Evolutionary conservation across 192 early-diverging fungal genomes (phyloP).

Genomic region (Oehlia diaphana): DNA sequence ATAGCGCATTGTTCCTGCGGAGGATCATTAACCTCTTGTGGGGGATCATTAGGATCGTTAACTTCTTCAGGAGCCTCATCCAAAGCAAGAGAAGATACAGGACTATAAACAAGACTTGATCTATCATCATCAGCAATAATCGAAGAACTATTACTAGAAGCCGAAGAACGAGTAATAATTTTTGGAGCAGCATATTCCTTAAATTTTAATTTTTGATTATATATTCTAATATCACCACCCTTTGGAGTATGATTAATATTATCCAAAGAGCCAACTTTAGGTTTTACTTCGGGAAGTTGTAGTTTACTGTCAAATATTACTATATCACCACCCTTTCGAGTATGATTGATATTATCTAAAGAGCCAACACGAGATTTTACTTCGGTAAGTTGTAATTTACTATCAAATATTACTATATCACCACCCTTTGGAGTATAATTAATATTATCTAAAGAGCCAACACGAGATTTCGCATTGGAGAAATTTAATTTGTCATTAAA

Average conservation of each 20-base stretch:
- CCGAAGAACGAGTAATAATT: neutral
- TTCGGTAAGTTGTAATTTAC: slow-evolving; percentile 20
- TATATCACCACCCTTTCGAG: slow-evolving; percentile 36
- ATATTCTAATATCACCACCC: slow-evolving; percentile 26
- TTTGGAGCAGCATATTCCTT: neutral
- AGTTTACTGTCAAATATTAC: slow-evolving; percentile 9
- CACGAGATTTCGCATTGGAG: slow-evolving; percentile 38
- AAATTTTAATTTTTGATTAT: neutral
- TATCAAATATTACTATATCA: slow-evolving; percentile 40
- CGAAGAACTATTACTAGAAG: neutral
- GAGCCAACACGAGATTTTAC: slow-evolving; percentile 44
- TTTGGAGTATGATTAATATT: slow-evolving; percentile 44
- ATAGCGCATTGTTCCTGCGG: neutral
- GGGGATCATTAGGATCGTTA: neutral
- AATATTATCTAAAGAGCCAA: slow-evolving; percentile 47
- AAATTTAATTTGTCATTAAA: slow-evolving; percentile 43
- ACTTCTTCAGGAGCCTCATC: neutral
- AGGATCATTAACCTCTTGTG: neutral
- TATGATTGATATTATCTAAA: slow-evolving; percentile 45
- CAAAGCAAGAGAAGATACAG: slow-evolving; percentile 14
- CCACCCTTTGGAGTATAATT: slow-evolving; percentile 45
- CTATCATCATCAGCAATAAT: neutral
- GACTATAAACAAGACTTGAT: slow-evolving; percentile 5
- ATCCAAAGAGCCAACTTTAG: slow-evolving; percentile 45
- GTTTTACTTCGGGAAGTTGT: slow-evolving; percentile 26